These are phyloP conservation scores for Linderina pennispora DNA, from an alignment of 192 early-diverging fungal species.

Conservation along the genomic window DNA sequence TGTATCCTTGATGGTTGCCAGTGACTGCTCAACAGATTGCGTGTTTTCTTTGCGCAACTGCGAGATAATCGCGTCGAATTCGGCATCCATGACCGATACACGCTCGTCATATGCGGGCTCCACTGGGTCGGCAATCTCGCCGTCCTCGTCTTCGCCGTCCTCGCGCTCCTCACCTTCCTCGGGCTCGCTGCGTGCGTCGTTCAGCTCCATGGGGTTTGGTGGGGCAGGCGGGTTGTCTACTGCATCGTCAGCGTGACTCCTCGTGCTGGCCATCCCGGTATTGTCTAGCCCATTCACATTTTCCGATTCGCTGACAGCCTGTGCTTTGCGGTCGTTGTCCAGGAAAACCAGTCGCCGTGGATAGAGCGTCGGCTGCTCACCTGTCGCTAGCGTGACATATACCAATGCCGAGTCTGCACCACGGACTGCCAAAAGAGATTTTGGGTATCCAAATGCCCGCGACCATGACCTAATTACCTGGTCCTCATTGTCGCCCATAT, in stretches of 20 bases:
- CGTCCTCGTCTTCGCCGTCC: slow-evolving; percentile 43
- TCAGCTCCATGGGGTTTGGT: neutral
- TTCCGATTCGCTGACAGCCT: no score
- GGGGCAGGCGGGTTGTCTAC: neutral
- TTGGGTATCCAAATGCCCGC: slow-evolving; percentile 24
- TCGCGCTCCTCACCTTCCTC: slow-evolving; percentile 12
- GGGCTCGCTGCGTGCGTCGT: slow-evolving; percentile 7
- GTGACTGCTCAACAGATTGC: slow-evolving; percentile 15
- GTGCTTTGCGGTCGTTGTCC: slow-evolving; percentile 3
- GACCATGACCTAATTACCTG: slow-evolving; percentile 25
- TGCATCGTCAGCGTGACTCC: no score
- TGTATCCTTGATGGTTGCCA: slow-evolving; percentile 16
- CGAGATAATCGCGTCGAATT: slow-evolving; percentile 13
- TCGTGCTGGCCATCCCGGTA: no score
- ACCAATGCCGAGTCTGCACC: slow-evolving; percentile 9
- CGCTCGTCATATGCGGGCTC: neutral
- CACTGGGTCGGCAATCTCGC: slow-evolving; percentile 35
- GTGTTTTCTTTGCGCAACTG: slow-evolving; percentile 1
- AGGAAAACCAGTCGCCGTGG: slow-evolving; percentile 25
- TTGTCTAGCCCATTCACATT: no score
- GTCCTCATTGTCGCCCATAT: slow-evolving; percentile 16
- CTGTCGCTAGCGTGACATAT: slow-evolving; percentile 16
- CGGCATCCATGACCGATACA: neutral
- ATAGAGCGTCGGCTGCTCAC: slow-evolving; percentile 32
- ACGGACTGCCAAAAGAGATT: neutral